Percentiles rank a stretch among this genome's conserved stretches.
These are phyloP conservation scores for Kalaharituber pfeilii DNA, from an alignment of 2,329 filamentous ascomycete species.

Conservation along the genomic window DNA sequence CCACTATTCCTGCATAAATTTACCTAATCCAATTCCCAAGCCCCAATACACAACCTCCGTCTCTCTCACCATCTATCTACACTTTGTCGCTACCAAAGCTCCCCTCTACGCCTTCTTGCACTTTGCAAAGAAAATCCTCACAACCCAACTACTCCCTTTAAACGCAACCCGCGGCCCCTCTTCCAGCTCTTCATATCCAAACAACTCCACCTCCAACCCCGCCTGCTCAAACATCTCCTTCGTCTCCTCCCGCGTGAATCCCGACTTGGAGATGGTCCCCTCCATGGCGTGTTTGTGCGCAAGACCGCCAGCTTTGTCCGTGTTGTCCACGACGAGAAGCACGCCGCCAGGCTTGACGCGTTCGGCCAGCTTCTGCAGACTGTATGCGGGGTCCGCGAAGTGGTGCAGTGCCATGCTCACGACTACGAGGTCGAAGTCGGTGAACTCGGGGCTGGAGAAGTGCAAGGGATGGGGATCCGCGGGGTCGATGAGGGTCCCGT, in stretches of 20 bases:
- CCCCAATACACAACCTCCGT: too few species aligned
- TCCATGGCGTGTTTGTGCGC: too few species aligned
- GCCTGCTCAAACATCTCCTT: neutral
- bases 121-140: neutral
- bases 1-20: too few species aligned
- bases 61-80: too few species aligned
- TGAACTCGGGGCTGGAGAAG: constrained; percentile 44
- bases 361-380: constrained; percentile 40
- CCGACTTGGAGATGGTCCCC: too few species aligned
- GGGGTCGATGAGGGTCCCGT: constrained; percentile 40
- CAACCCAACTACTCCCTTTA: neutral
- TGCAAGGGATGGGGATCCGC: constrained; percentile 34
- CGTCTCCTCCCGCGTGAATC: neutral
- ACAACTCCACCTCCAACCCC: neutral
- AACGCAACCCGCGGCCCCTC: neutral
- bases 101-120: neutral
- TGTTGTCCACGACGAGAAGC: constrained; percentile 34
- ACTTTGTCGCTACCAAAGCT: too few species aligned
- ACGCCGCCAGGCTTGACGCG: constrained; percentile 47
- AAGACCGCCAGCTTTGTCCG: too few species aligned
- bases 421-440: constrained; percentile 48
- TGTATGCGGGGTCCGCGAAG: constrained; percentile 45
- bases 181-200: neutral
- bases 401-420: constrained; percentile 49
- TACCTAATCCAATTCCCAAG: too few species aligned